Percentiles rank a stretch among this genome's conserved stretches.
Conservation (phyloP, 441 rosid genomes). For the Syzygium syzygioides region DNA sequence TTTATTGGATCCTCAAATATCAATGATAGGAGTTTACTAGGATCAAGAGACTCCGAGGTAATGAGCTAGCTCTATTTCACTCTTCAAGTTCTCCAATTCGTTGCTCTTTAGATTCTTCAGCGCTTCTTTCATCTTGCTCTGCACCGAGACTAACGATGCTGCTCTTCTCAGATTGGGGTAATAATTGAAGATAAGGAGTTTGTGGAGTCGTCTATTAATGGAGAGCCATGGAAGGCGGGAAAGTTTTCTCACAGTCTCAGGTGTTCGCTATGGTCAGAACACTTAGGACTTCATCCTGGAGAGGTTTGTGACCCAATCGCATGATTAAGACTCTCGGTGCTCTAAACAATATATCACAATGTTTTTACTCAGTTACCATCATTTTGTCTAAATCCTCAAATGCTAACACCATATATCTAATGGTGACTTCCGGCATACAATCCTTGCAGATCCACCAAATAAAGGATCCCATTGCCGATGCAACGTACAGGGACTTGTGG, state of each 20-base stretch:
- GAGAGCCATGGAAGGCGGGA: slow-evolving; percentile 94
- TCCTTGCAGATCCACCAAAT: slow-evolving; percentile 52
- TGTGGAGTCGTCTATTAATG: slow-evolving; percentile 78
- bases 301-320: slow-evolving; percentile 48
- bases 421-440: background rate
- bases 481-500: slow-evolving; percentile 89
- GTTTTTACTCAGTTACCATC: slow-evolving; percentile 5
- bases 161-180: slow-evolving; percentile 52
- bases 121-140: background rate
- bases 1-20: slow-evolving; percentile 96
- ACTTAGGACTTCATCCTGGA: slow-evolving; percentile 77
- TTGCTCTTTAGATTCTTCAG: background rate
- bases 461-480: slow-evolving; percentile 69
- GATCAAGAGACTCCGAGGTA: slow-evolving; percentile 99
- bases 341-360: background rate
- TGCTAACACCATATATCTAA: background rate
- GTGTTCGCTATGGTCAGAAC: slow-evolving; percentile 91
- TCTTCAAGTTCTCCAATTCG: background rate
- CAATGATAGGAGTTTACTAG: slow-evolving; percentile 96
- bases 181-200: slow-evolving; percentile 89
- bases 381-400: background rate
- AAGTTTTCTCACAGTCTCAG: slow-evolving; percentile 80
- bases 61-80: background rate
- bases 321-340: background rate
- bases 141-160: slow-evolving; percentile 7